phyloP scores from a whole-genome alignment of 2,329 filamentous ascomycete species.

The Claviceps pazoutovae region DNA sequence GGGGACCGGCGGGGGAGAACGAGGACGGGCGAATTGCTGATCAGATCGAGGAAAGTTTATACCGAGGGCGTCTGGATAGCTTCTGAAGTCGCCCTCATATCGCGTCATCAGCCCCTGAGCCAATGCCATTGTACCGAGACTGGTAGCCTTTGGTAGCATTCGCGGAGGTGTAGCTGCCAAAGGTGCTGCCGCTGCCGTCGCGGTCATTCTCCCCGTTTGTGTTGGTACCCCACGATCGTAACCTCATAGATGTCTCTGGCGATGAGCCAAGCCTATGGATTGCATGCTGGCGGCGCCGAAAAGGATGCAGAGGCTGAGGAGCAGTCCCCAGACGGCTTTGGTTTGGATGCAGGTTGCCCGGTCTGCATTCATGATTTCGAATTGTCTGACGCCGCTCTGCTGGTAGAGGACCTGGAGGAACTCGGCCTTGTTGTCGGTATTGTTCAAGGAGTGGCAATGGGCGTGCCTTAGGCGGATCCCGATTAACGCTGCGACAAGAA shows the following conservation, averaged over 20 bases:
- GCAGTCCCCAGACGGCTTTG: slow-evolving; percentile 77
- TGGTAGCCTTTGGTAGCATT: slow-evolving; percentile 14
- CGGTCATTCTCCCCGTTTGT: slow-evolving; percentile 7
- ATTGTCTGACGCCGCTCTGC: slow-evolving; percentile 21
- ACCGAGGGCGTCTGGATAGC: slow-evolving; percentile 17
- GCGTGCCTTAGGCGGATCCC: slow-evolving; percentile 71
- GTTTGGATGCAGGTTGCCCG: slow-evolving; percentile 64
- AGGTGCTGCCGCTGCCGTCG: neutral
- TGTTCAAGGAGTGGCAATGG: slow-evolving; percentile 43
- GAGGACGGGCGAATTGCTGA: slow-evolving; percentile 10
- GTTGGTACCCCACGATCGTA: slow-evolving; percentile 27
- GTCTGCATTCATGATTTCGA: slow-evolving; percentile 36
- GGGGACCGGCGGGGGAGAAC: slow-evolving; percentile 18
- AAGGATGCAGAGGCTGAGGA: slow-evolving; percentile 62
- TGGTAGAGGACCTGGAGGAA: slow-evolving; percentile 31
- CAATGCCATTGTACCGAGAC: slow-evolving; percentile 25
- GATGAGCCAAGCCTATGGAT: slow-evolving; percentile 39
- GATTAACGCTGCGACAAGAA: slow-evolving; percentile 62
- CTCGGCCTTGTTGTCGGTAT: slow-evolving; percentile 25
- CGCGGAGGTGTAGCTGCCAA: slow-evolving; percentile 6
- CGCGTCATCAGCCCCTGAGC: slow-evolving; percentile 15
- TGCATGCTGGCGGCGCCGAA: slow-evolving; percentile 42
- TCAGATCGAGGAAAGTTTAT: slow-evolving; percentile 10
- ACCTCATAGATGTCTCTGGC: slow-evolving; percentile 48
- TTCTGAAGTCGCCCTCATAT: slow-evolving; percentile 17